Conservation (phyloP, 768 basidiomycete species). For the Pisolithus albus region DNA sequence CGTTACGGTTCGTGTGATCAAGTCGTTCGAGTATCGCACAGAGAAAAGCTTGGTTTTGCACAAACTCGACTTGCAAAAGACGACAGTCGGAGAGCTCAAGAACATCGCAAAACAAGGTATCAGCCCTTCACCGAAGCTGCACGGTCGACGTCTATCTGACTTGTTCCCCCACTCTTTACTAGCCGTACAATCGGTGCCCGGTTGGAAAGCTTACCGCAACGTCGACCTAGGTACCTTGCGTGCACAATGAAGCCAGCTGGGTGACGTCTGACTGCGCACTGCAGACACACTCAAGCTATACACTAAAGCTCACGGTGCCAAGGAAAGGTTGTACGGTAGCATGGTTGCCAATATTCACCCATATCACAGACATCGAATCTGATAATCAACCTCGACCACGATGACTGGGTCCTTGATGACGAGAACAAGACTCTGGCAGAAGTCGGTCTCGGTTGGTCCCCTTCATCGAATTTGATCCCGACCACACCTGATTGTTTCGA, state of each 20-base stretch:
- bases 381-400: slow-evolving; percentile 95
- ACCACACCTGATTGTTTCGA: neutral
- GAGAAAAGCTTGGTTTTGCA: slow-evolving; percentile 82
- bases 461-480: neutral
- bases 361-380: slow-evolving; percentile 79
- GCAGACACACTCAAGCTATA: slow-evolving; percentile 93
- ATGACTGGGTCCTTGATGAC: slow-evolving; percentile 84
- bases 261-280: slow-evolving; percentile 3
- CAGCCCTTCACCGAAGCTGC: neutral
- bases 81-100: slow-evolving; percentile 78
- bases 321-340: slow-evolving; percentile 42
- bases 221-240: slow-evolving; percentile 51
- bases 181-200: slow-evolving; percentile 70
- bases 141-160: neutral
- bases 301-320: slow-evolving; percentile 89
- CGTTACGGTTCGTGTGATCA: slow-evolving; percentile 87
- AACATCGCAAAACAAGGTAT: slow-evolving; percentile 61
- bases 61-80: slow-evolving; percentile 67
- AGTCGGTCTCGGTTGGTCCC: slow-evolving; percentile 64
- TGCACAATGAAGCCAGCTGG: neutral
- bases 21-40: slow-evolving; percentile 90
- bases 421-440: slow-evolving; percentile 58
- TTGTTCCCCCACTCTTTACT: slow-evolving; percentile 3
- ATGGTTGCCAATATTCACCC: no score
- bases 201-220: slow-evolving; percentile 86